phyloP scores from a whole-genome alignment of 805 yeast genomes.

The Torulaspora delbrueckii region DNA sequence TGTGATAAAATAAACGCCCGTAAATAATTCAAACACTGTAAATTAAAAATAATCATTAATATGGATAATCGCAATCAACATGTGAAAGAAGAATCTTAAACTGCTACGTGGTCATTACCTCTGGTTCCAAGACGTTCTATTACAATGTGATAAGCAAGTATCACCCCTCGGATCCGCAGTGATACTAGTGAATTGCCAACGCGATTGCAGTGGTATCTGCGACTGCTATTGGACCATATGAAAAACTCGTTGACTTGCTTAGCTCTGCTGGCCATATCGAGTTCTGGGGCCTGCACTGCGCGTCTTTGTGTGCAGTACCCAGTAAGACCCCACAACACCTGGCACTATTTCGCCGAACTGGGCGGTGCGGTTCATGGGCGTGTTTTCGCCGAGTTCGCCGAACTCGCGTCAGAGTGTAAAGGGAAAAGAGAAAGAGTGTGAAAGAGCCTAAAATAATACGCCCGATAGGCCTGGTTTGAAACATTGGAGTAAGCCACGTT shows the following conservation, averaged over 20 bases:
- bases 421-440: no score
- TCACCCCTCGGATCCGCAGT: no score
- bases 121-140: no score
- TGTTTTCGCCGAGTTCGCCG: conserved; percentile 4
- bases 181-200: no score
- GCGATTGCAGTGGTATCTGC: not conserved
- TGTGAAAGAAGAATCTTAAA: no score
- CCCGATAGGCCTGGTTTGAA: not conserved
- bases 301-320: not conserved
- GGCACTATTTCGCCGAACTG: conserved; percentile 1
- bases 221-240: not conserved
- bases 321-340: not conserved
- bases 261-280: not conserved
- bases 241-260: not conserved
- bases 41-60: no score
- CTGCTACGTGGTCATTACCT: no score
- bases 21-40: not conserved
- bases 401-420: not conserved
- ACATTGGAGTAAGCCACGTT: not conserved
- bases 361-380: not conserved
- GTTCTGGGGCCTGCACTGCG: not conserved
- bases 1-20: conserved; percentile 29
- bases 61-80: no score
- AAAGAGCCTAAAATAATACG: not conserved
- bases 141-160: no score